Conservation (phyloP, 352 stramenopile genomes). For the Thalassiosira allenii region DNA sequence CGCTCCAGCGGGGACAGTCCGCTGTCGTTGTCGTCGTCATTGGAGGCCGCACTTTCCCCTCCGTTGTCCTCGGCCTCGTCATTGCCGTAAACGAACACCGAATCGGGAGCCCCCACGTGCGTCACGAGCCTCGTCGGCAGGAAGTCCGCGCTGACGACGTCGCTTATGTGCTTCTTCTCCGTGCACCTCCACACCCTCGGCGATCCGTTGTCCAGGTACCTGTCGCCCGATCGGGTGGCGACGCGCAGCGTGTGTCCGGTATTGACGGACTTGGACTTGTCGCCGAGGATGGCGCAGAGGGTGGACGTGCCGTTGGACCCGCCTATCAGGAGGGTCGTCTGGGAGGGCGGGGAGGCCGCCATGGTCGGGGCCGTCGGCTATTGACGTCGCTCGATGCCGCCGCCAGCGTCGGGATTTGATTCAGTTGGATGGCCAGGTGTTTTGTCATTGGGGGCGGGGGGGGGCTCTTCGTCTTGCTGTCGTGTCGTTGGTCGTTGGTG, state of each 20-base stretch:
- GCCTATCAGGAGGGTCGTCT: slow-evolving; percentile 66
- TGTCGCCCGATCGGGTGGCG: slow-evolving; percentile 44
- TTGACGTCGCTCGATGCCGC: too few species aligned
- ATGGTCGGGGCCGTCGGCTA: not conserved
- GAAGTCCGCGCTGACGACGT: slow-evolving; percentile 54
- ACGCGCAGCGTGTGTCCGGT: slow-evolving; percentile 44
- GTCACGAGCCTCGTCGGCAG: slow-evolving; percentile 43
- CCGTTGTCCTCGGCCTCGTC: not conserved
- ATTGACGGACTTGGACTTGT: slow-evolving; percentile 62
- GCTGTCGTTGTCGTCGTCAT: not conserved
- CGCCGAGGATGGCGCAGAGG: slow-evolving; percentile 55
- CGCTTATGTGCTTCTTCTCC: slow-evolving; percentile 59
- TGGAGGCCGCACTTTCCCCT: not conserved
- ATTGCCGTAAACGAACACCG: slow-evolving; percentile 57
- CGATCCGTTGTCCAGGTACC: slow-evolving; percentile 30
- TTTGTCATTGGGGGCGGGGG: too few species aligned
- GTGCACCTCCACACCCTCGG: slow-evolving; percentile 50
- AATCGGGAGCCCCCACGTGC: slow-evolving; percentile 58
- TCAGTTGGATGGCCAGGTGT: too few species aligned
- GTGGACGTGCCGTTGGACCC: slow-evolving; percentile 65
- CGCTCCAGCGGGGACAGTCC: slow-evolving; percentile 38
- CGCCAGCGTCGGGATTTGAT: too few species aligned
- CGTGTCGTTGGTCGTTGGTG: too few species aligned
- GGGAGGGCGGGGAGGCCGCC: not conserved
- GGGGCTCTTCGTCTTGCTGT: too few species aligned